Percentiles rank a stretch among this genome's conserved stretches.
Conservation (phyloP, 2,329 filamentous ascomycete genomes). For the Ascochyta lentis region DNA sequence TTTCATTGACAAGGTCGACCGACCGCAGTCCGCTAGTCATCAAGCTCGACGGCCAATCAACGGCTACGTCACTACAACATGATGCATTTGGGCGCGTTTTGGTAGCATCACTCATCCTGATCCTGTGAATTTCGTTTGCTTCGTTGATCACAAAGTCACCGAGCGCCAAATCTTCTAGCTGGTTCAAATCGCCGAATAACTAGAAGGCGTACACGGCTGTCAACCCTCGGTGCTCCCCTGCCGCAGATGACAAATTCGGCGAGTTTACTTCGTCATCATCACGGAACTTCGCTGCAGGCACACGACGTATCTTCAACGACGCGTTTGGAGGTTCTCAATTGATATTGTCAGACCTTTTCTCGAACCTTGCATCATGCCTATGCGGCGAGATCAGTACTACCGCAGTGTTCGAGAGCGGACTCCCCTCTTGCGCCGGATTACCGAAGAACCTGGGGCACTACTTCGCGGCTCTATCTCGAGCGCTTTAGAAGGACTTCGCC, state of each 20-base stretch:
- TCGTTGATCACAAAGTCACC: not conserved
- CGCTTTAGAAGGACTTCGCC: constrained; percentile 26
- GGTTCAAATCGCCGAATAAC: not conserved
- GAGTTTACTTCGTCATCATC: constrained; percentile 7
- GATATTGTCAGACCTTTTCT: not conserved
- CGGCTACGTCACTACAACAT: constrained; percentile 32
- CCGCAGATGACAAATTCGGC: constrained; percentile 14
- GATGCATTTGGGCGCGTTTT: not conserved
- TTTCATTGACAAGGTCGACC: constrained; percentile 34
- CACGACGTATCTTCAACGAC: constrained; percentile 18
- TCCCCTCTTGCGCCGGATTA: constrained; percentile 14
- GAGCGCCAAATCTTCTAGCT: not conserved
- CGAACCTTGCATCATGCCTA: constrained; percentile 6
- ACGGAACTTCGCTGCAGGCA: constrained; percentile 9
- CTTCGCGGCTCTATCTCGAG: constrained; percentile 33
- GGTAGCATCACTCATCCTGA: not conserved
- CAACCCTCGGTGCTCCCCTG: constrained; percentile 4
- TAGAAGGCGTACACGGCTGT: not conserved
- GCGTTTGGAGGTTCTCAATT: constrained; percentile 14
- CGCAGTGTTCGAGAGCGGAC: constrained; percentile 17
- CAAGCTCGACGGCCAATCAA: constrained; percentile 37
- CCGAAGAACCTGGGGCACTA: constrained; percentile 38
- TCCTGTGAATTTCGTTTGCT: not conserved
- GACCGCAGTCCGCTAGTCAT: constrained; percentile 24
- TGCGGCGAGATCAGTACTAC: constrained; percentile 14